These are phyloP conservation scores for Magnaporthiopsis poae DNA, from an alignment of 2,329 filamentous ascomycete species.

Conservation along the genomic window DNA sequence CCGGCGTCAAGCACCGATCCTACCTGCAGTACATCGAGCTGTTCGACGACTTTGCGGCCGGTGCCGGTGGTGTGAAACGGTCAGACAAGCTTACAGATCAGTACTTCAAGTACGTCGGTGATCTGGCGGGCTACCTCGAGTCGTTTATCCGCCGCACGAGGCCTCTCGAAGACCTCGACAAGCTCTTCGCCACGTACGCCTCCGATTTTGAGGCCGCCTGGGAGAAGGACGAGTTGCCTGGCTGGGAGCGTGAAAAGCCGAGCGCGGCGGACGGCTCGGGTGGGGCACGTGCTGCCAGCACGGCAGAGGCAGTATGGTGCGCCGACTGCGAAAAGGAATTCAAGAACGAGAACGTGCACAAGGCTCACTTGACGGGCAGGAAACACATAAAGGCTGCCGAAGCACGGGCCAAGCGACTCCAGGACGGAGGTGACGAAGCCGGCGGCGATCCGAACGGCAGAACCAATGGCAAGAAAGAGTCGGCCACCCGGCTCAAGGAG, in stretches of 20 bases:
- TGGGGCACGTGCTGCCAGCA: slow-evolving; percentile 21
- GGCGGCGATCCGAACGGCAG: slow-evolving; percentile 20
- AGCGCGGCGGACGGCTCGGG: slow-evolving; percentile 22
- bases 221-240: slow-evolving; percentile 67
- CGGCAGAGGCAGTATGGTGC: slow-evolving; percentile 70
- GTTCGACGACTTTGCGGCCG: slow-evolving; percentile 77
- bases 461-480: slow-evolving; percentile 19
- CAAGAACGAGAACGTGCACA: slow-evolving; percentile 90
- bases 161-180: slow-evolving; percentile 77
- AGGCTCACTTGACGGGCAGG: slow-evolving; percentile 76
- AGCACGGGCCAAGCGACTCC: slow-evolving; percentile 42
- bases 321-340: slow-evolving; percentile 89
- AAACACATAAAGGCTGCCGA: slow-evolving; percentile 84
- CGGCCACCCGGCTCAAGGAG: slow-evolving; percentile 63
- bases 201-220: slow-evolving; percentile 76
- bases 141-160: slow-evolving; percentile 74
- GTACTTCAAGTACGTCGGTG: slow-evolving; percentile 82
- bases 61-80: slow-evolving; percentile 63
- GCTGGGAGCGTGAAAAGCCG: slow-evolving; percentile 58
- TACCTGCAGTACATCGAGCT: slow-evolving; percentile 89
- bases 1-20: slow-evolving; percentile 70
- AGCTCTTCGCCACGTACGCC: slow-evolving; percentile 65
- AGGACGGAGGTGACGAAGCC: slow-evolving; percentile 16
- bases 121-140: slow-evolving; percentile 74
- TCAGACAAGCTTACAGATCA: slow-evolving; percentile 81